These are phyloP conservation scores for Polyporus tsugae DNA, from an alignment of 1,284 basidiomycete species.

Conservation along the genomic window DNA sequence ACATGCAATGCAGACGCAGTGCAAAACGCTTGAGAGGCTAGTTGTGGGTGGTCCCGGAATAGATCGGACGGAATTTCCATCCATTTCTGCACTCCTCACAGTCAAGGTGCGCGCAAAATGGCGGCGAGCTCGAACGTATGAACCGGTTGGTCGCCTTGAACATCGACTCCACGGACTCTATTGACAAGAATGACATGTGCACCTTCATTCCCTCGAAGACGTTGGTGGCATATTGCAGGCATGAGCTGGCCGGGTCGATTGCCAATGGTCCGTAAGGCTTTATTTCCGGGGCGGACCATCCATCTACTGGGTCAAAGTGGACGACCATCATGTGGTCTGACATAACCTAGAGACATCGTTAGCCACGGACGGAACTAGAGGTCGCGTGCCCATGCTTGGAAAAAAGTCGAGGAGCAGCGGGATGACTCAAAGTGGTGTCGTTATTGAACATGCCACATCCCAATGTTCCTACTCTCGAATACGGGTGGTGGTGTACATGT, in stretches of 20 bases:
- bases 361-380: constrained; percentile 40
- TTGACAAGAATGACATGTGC: constrained; percentile 29
- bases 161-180: too few relatives aligned
- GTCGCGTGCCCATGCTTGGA: constrained; percentile 3
- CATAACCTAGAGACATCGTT: constrained; percentile 49
- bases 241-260: constrained; percentile 79
- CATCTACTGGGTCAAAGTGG: constrained; percentile 66
- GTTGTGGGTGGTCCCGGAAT: not conserved
- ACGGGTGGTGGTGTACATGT: not conserved
- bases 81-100: not conserved
- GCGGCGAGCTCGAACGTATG: not conserved
- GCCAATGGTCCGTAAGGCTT: constrained; percentile 75
- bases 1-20: not conserved
- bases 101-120: not conserved
- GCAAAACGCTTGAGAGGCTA: not conserved
- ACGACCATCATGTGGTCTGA: constrained; percentile 84
- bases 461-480: not conserved
- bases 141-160: too few relatives aligned
- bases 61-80: not conserved
- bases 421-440: not conserved
- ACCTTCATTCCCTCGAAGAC: constrained; percentile 93
- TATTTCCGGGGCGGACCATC: constrained; percentile 86
- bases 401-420: not conserved
- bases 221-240: constrained; percentile 80
- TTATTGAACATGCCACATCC: constrained; percentile 43